Base-by-base conservation (phyloP, 352 stramenopile species). In the Blastocystis sp. region DNA sequence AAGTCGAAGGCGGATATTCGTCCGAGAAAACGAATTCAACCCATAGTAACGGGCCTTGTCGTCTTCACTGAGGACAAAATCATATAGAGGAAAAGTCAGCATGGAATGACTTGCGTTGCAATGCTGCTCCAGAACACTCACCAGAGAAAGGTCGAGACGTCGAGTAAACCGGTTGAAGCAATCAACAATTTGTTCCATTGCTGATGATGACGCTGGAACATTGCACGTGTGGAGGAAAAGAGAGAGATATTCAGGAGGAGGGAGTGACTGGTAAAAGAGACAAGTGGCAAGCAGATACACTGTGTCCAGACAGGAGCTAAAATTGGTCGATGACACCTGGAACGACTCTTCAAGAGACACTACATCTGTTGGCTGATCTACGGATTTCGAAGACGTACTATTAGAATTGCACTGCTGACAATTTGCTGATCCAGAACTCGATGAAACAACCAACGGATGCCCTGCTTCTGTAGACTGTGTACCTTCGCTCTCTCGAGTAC, bases 31-130 rank as follows among this genome's bases (percentile, higher is more conserved):
- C 1, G 63, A 76, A 13, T n/a, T 37, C 3, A 87, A 45, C 15
- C 26, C 63, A 1, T 87, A 87, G 26, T 75, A 77, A 29, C 76
- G 45, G 20, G 76, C 76, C 41, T 43, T 5, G 23, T 87, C 76
- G 29, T 80, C 69, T 45, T 80, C 69, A 20, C 39, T 76, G 8
- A 87, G 59, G 3, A 18, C 29, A 37, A 87, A 87, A 5, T 69
- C 18, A 4, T 3, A 3, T 13, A 80, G 23, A n/a, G 41, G 20
- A 26, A 45, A 80, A 3, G 9, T 37, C 3, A 62, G 26, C 69
- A 80, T 80, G 20, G 50, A 11, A 3, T 13, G 20, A 15, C 45
- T 63, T 29, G 26, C 18, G 34, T 61, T 45, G 43, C 69, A 80
- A 23, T 63, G 69, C 11, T 80, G 69, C 23, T 15, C 50, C 9